Conservation (phyloP, 495 filamentous ascomycete species). For the Astrothelium macrocarpum region DNA sequence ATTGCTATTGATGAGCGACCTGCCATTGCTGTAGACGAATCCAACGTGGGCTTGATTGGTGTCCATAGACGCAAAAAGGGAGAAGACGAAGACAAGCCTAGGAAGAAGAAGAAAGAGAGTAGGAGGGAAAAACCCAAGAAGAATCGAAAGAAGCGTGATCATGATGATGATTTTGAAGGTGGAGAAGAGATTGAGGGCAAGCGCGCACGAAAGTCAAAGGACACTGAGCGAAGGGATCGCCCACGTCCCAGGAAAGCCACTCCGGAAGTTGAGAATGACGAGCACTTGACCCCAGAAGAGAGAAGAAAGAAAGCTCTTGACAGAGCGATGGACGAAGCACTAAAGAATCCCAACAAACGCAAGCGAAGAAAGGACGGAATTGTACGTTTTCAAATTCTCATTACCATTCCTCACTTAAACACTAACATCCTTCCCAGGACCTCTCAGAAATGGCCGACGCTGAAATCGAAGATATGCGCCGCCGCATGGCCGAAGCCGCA, state of each 20-base stretch:
- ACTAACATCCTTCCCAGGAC: conserved; percentile 36
- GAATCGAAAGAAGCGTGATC: conserved; percentile 47
- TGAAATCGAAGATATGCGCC: conserved; percentile 77
- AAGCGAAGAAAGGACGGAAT: conserved; percentile 81
- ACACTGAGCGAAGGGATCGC: conserved; percentile 38
- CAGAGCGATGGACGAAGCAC: conserved; percentile 72
- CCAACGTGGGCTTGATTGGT: conserved; percentile 61
- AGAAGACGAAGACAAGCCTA: conserved; percentile 44
- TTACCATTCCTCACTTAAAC: conserved; percentile 35
- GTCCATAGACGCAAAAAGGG: conserved; percentile 72
- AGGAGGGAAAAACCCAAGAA: conserved; percentile 64
- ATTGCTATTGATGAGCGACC: conserved; percentile 69
- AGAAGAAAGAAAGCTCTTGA: conserved; percentile 54
- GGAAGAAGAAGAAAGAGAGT: conserved; percentile 58
- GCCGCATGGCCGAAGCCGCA: conserved; percentile 86
- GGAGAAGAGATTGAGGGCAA: conserved; percentile 49
- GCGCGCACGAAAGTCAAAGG: conserved; percentile 38
- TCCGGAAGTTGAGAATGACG: conserved; percentile 48
- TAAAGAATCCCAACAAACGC: conserved; percentile 67
- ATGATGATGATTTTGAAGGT: conserved; percentile 40
- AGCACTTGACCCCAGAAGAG: conserved; percentile 49
- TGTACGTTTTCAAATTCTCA: conserved; percentile 42
- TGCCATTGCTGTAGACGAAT: conserved; percentile 74
- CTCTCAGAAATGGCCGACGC: conserved; percentile 81
- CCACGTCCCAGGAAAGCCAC: conserved; percentile 33